Base-by-base conservation (phyloP, 768 basidiomycete species). In the Mycena polygramma region DNA sequence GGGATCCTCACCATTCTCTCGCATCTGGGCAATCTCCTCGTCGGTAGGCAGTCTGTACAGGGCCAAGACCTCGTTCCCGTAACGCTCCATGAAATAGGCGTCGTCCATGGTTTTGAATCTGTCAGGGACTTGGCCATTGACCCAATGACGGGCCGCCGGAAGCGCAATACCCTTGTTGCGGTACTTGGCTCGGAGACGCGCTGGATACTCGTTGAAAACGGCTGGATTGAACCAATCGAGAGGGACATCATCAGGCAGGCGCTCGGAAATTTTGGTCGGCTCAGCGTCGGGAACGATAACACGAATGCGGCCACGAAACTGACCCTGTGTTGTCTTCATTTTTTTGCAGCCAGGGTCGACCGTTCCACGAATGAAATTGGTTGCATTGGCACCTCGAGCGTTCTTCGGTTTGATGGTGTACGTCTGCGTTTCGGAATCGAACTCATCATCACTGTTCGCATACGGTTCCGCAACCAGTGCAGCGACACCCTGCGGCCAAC, bases 91-190 rank as follows among this genome's bases (percentile, higher is more conserved):
- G 53, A 54, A 54, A 13, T 10, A 30, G 11, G 24, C 13, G 13
- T 35, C 53, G 14, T 26, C 22, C 53, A 54, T 54, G 53, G 24
- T 54, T n/a, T 54, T 35, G 26, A 30, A 54, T 13, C 30, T 36
- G 26, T 54, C 53, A 10, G 49, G 49, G 9, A 51, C 53, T 30
- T 20, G 26, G 13, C 53, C 53, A 54, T 51, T 20, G 9, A 51
- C 49, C 49, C 49, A 54, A 35, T 30, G 20, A 36, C 26, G 53
- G 7, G 14, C 22, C 8, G 15, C 14, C 13, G 53, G 53, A 30
- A 54, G n/a, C 13, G 26, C 53, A 65, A 70, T 26, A 59, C 63
- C 20, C 22, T 30, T 54, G 24, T 15, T 26, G 26, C 53, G 26
- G 53, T 54, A 35, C 30, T 35, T 17, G 22, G 24, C 24, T 8